Conservation (phyloP, 257 asterid species). For the Dorcoceras hygrometricum region DNA sequence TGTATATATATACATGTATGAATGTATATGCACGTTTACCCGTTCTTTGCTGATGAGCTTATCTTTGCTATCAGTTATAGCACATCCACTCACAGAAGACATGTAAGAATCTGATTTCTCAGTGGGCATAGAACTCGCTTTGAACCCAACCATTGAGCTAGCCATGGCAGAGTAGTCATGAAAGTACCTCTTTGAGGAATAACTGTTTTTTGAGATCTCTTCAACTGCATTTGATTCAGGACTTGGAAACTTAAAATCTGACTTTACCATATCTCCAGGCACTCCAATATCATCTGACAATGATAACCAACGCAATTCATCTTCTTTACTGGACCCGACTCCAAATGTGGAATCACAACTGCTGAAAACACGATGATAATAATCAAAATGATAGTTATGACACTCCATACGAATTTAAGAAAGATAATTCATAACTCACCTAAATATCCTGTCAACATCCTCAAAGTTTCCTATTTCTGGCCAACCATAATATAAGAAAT, state of each 20-base stretch:
- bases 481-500: constrained; percentile 64
- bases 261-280: constrained; percentile 30
- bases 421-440: constrained; percentile 44
- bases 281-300: constrained; percentile 58
- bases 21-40: constrained; percentile 29
- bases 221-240: constrained; percentile 40
- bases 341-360: constrained; percentile 83
- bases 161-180: constrained; percentile 32
- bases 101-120: constrained; percentile 42
- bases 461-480: constrained; percentile 54
- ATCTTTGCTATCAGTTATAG: constrained; percentile 34
- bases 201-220: constrained; percentile 33
- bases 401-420: constrained; percentile 25
- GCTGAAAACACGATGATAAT: constrained; percentile 41
- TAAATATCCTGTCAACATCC: constrained; percentile 81
- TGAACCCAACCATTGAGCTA: constrained; percentile 33
- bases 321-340: constrained; percentile 56
- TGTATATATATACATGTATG: neutral
- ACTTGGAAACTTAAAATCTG: constrained; percentile 44
- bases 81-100: constrained; percentile 42
- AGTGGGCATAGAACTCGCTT: constrained; percentile 46
- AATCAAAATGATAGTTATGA: constrained; percentile 20
- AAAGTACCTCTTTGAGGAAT: constrained; percentile 32
- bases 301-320: constrained; percentile 67
- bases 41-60: constrained; percentile 37